phyloP scores from a whole-genome alignment of 768 basidiomycete species.

The Podaxis mareebaensis region DNA sequence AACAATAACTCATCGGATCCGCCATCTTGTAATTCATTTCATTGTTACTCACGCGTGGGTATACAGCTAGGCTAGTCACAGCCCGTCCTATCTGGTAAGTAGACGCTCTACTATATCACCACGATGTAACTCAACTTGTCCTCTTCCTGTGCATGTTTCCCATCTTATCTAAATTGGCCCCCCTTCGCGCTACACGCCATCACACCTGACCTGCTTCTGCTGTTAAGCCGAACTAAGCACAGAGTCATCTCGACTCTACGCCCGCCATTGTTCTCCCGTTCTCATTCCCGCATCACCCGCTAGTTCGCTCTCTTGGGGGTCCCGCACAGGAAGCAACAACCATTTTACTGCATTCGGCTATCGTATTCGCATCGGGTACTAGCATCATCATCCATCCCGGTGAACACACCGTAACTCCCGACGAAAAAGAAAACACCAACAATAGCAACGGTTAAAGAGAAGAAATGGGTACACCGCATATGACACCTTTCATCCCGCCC shows the following conservation, averaged over 20 bases:
- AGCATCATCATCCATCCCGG: not conserved
- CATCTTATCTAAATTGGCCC: slow-evolving; percentile 1
- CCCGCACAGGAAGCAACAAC: not conserved
- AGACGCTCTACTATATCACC: not conserved
- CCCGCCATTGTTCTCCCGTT: not conserved
- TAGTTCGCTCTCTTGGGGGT: not conserved
- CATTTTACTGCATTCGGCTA: not conserved
- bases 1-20: not conserved
- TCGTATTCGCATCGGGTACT: not conserved
- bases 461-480: not conserved
- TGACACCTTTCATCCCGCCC: slow-evolving; percentile 21
- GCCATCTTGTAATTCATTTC: not conserved
- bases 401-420: not conserved
- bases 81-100: not conserved
- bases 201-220: slow-evolving; percentile 9
- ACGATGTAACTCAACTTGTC: not conserved
- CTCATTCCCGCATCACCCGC: not conserved
- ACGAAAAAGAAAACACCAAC: not conserved
- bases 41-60: not conserved
- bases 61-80: not conserved
- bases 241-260: slow-evolving; percentile 5
- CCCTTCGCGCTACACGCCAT: not conserved
- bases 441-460: not conserved
- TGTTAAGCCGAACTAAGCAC: not conserved
- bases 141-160: not conserved